Percentiles rank a stretch among this genome's conserved stretches.
Conservation (phyloP, 2,329 filamentous ascomycete genomes). For the Aspergillus brasiliensis region DNA sequence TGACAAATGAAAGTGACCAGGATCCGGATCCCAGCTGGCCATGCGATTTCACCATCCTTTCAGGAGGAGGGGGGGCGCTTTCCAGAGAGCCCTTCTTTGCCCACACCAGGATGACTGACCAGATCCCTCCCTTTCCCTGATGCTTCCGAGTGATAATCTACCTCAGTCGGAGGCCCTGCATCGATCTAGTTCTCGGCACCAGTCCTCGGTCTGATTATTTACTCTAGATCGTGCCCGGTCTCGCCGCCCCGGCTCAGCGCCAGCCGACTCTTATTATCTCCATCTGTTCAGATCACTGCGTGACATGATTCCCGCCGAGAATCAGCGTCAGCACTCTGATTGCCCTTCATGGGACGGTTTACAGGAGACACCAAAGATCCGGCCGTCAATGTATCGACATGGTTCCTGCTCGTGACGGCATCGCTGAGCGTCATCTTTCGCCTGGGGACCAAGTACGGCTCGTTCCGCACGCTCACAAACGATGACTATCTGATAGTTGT, state of each 20-base stretch:
- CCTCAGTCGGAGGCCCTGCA: background rate
- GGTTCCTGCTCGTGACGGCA: conserved; percentile 24
- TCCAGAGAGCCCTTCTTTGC: background rate
- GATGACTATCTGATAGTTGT: conserved; percentile 26
- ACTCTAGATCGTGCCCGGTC: background rate
- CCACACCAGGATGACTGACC: background rate
- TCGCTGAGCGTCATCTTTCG: conserved; percentile 24
- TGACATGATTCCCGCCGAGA: background rate
- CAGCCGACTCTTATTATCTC: background rate
- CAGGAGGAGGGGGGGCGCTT: background rate
- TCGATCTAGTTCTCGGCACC: background rate
- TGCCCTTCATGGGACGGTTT: conserved; percentile 21
- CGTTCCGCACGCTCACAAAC: conserved; percentile 21
- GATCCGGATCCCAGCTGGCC: background rate
- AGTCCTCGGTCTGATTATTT: background rate
- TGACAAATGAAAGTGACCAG: background rate
- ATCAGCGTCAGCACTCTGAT: background rate
- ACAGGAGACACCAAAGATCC: conserved; percentile 24
- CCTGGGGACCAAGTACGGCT: conserved; percentile 24
- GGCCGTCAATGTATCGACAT: conserved; percentile 25
- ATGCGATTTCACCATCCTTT: background rate
- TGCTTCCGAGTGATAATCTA: background rate
- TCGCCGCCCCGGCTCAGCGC: background rate
- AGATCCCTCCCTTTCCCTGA: background rate
- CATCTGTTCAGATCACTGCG: background rate